Evolutionary conservation across 345 rosid species (phyloP).

Genomic region (Citrus cavaleriei): DNA sequence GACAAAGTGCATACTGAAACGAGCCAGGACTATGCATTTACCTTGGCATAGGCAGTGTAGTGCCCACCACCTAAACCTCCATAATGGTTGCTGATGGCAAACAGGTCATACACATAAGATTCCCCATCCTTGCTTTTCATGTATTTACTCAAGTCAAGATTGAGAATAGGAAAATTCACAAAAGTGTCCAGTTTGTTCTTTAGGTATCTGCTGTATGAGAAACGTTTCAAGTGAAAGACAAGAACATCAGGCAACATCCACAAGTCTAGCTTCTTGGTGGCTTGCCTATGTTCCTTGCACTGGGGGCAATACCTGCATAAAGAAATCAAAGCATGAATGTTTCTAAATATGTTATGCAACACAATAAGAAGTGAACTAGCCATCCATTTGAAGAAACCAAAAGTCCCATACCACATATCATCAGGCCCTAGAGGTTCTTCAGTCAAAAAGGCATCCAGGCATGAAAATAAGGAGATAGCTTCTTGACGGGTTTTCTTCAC

Average conservation of each 20-base stretch:
- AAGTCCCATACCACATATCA: constrained; percentile 75
- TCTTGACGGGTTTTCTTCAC: constrained; percentile 79
- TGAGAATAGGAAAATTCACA: constrained; percentile 76
- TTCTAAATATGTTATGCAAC: background rate
- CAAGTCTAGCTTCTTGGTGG: constrained; percentile 85
- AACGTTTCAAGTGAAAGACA: constrained; percentile 86
- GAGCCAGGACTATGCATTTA: constrained; percentile 14
- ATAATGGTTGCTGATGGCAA: constrained; percentile 91
- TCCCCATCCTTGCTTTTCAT: constrained; percentile 58
- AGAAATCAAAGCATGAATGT: constrained; percentile 9
- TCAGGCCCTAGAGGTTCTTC: constrained; percentile 96
- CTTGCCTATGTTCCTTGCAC: constrained; percentile 89
- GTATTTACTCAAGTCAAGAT: constrained; percentile 77
- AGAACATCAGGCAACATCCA: constrained; percentile 93
- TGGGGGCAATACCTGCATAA: constrained; percentile 77
- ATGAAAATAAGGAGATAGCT: constrained; percentile 82
- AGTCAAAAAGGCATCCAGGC: constrained; percentile 87
- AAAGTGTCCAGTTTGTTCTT: constrained; percentile 82
- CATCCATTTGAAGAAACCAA: background rate
- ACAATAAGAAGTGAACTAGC: background rate
- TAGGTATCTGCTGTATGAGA: constrained; percentile 73
- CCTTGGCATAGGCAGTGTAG: constrained; percentile 95
- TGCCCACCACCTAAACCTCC: constrained; percentile 96
- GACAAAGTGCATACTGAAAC: background rate
- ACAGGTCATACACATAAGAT: constrained; percentile 62